These are phyloP conservation scores for Solanum hybrid DNA, from an alignment of 305 asterid genomes.

Conservation along the genomic window DNA sequence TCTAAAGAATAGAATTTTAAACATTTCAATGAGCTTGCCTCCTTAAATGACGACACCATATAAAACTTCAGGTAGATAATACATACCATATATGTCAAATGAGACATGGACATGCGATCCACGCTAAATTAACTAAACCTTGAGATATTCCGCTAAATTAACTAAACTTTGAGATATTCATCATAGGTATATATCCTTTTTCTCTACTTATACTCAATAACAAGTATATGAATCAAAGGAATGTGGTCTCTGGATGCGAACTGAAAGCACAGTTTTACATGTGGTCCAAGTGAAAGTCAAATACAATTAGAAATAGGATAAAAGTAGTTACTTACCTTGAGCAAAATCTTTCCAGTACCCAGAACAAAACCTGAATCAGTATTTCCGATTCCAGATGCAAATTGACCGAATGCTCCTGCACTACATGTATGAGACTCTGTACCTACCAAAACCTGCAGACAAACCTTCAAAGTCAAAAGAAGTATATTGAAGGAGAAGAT, in stretches of 20 bases:
- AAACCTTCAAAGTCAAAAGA: not conserved
- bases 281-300: not conserved
- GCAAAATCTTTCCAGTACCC: constrained; percentile 83
- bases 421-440: constrained; percentile 94
- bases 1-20: not conserved
- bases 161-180: no score
- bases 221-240: not conserved
- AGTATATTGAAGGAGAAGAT: not conserved
- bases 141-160: not conserved
- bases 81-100: not conserved
- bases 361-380: constrained; percentile 90
- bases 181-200: not conserved
- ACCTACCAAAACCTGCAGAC: constrained; percentile 67
- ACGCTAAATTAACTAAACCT: not conserved
- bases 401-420: constrained; percentile 96
- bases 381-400: constrained; percentile 89
- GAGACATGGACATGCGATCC: not conserved
- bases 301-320: not conserved
- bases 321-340: constrained; percentile 40
- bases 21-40: not conserved
- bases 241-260: not conserved
- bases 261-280: no score
- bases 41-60: not conserved
- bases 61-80: not conserved
- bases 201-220: not conserved